Base-by-base conservation (phyloP, 371 early-diverging fungal genomes). In the Mucor lusitanicus region DNA sequence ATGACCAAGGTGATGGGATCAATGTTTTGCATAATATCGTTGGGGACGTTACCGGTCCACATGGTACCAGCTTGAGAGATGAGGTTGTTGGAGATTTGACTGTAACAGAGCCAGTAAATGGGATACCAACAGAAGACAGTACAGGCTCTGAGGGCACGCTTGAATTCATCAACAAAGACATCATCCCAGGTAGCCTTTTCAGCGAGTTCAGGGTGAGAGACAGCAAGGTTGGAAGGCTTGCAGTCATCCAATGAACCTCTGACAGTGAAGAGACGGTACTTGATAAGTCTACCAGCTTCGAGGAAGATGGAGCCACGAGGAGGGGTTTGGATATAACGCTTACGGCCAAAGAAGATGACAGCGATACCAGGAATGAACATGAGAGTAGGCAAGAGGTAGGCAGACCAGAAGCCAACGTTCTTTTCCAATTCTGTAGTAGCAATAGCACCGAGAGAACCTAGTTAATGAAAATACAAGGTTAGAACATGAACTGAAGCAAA, bases 81-180 rank as follows among this genome's bases (percentile, higher is more conserved):
- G 72, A 94, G 76, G 76, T 92, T 92, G 80, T 89, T 89, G 61
- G 80, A 80, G 84, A 93, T 91, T 78, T 94, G 91, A 57, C 75
- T 70, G 74, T 92, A 92, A 71, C 88, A 85, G 25, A 90, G 82
- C 94, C 94, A 94, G 83, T 88, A 94, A 55, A 94, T 72, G 17
- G 91, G 91, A 67, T 78, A 91, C 81, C 88, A 88, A 54, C 84
- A 69, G 71, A 94, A 91, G 28, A 92, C 87, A 65, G 84, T 83
- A 83, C 90, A 91, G 27, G 92, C 90, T 33, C 80, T 78, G 40
- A 91, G 72, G 1, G 90, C 79, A 44, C 81, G 79, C 70, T 82
- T 81, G 62, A 93, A 75, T 78, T 91, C 92, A 28, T 88, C 82
- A 13, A 93, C 89, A 72, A 91, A 93, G 66, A 81, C 70, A 74